A percentile compares a stretch with the other conserved stretches of the same genome.
Evolutionary conservation across 106 monocot species (phyloP).

Genomic region (Dendrobium officinale): DNA sequence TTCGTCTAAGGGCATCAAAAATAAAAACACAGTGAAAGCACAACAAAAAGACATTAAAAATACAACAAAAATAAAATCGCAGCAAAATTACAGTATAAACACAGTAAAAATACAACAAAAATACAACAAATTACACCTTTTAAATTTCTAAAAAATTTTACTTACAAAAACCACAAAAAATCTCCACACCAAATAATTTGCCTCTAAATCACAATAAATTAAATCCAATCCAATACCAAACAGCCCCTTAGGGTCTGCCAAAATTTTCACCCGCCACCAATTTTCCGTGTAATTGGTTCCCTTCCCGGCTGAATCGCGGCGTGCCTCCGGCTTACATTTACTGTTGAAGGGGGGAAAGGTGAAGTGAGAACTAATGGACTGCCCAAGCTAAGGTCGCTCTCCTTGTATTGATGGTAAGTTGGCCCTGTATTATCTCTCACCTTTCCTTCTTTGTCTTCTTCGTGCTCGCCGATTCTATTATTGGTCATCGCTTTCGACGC

Average conservation of each 20-base stretch:
- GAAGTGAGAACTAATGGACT: neutral
- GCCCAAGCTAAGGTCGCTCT: neutral
- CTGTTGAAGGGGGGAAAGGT: neutral
- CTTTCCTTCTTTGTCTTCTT: neutral
- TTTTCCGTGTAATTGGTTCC: neutral
- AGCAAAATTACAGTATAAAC: no score
- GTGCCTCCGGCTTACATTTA: neutral
- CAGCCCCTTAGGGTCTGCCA: neutral
- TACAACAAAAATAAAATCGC: no score
- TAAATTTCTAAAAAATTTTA: no score
- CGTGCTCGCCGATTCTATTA: neutral
- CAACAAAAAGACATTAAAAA: no score
- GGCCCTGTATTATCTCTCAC: neutral
- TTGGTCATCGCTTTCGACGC: neutral
- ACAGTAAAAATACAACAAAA: no score
- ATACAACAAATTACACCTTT: no score
- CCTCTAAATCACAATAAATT: no score
- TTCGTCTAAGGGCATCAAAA: no score
- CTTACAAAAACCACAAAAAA: no score
- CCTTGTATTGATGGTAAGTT: neutral
- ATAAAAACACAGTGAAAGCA: no score
- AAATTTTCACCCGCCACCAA: neutral
- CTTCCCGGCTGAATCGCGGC: neutral
- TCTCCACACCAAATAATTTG: no score
- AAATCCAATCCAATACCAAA: no score